Percentiles rank a stretch among this genome's conserved stretches.
Evolutionary conservation across 805 yeast genomes (phyloP).

Genomic region (Huiozyma naganishii): DNA sequence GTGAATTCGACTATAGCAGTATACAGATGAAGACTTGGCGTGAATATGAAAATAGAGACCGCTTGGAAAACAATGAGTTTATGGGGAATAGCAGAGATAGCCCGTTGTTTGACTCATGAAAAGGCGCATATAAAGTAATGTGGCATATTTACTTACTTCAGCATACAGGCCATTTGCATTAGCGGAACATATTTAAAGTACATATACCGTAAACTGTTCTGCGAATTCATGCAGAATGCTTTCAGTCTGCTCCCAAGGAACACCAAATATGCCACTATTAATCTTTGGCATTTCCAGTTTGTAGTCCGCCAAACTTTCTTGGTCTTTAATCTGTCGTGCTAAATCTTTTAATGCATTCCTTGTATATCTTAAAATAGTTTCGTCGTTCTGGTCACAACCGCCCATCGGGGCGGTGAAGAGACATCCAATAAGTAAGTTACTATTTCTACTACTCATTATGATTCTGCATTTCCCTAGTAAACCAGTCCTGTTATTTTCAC

Average conservation of each 20-base stretch:
- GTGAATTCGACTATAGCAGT: conserved; percentile 81
- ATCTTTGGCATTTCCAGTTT: conserved; percentile 59
- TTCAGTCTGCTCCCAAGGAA: conserved; percentile 71
- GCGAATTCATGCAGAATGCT: conserved; percentile 29
- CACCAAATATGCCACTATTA: conserved; percentile 69
- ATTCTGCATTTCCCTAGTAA: conserved; percentile 37
- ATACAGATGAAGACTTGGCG: conserved; percentile 92
- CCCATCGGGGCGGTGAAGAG: conserved; percentile 60
- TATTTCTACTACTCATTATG: conserved; percentile 16
- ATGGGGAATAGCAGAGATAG: neutral
- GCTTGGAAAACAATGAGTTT: neutral
- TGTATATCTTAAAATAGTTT: conserved; percentile 45
- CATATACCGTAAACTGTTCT: conserved; percentile 13
- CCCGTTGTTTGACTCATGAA: neutral
- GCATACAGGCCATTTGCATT: no score
- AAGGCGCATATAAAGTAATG: neutral
- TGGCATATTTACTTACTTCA: no score
- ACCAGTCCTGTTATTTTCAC: conserved; percentile 14
- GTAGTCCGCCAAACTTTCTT: conserved; percentile 6
- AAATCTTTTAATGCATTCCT: conserved; percentile 39
- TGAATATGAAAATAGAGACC: conserved; percentile 65
- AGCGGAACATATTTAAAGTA: conserved; percentile 23
- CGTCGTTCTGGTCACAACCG: conserved; percentile 31
- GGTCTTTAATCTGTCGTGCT: conserved; percentile 1
- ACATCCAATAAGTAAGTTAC: conserved; percentile 40